phyloP scores from a whole-genome alignment of 495 filamentous ascomycete genomes.

The Hypoxylon rickii region DNA sequence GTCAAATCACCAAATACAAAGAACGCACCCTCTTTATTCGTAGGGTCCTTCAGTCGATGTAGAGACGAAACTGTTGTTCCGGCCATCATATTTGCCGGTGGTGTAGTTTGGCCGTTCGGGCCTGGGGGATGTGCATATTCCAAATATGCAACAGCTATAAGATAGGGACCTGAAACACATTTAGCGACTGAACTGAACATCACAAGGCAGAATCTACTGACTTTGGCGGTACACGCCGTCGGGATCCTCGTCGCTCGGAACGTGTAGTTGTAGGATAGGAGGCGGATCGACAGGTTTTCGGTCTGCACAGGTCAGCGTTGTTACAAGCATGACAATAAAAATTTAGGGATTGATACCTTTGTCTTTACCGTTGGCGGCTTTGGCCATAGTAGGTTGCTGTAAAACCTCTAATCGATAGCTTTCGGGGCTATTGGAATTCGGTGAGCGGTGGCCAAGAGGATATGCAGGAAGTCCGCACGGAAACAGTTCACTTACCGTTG shows the following conservation, averaged over 20 bases:
- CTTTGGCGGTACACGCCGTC: conserved; percentile 75
- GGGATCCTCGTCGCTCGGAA: conserved; percentile 72
- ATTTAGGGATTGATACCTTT: conserved; percentile 28
- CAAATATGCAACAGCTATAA: conserved; percentile 75
- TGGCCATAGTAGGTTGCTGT: conserved; percentile 40
- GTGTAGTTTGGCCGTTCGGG: conserved; percentile 57
- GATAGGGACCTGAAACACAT: conserved; percentile 69
- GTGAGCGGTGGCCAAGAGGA: background rate
- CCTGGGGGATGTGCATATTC: conserved; percentile 50
- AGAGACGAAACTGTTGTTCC: conserved; percentile 90
- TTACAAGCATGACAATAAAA: background rate
- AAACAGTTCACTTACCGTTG: conserved; percentile 17
- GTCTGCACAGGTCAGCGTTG: conserved; percentile 56
- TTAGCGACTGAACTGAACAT: conserved; percentile 11
- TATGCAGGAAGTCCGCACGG: background rate
- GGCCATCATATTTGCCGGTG: conserved; percentile 61
- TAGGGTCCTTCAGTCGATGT: conserved; percentile 87
- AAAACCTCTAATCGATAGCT: conserved; percentile 38
- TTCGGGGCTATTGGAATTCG: conserved; percentile 20
- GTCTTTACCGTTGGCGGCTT: conserved; percentile 42
- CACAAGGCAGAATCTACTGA: conserved; percentile 36
- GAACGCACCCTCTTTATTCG: conserved; percentile 92
- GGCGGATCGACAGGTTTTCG: conserved; percentile 95
- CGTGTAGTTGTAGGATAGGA: conserved; percentile 83
- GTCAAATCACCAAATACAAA: conserved; percentile 98